A percentile compares a stretch with the other conserved stretches of the same genome.
Evolutionary conservation across 169 alveolate genomes (phyloP).

Genomic region (Plasmodium gallinaceum): DNA sequence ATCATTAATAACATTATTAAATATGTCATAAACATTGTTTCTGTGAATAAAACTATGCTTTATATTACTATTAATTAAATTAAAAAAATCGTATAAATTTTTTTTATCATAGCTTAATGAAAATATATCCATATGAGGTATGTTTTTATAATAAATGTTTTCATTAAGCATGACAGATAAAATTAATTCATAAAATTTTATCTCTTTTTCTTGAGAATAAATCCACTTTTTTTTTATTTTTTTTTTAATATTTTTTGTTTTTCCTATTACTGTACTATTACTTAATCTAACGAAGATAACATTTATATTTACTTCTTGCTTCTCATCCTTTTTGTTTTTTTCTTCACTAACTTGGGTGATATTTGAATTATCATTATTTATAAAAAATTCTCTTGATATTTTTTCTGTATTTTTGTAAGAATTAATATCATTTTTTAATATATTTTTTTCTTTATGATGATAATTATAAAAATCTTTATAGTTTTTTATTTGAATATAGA

Average conservation of each 20-base stretch:
- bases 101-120: slow-evolving; percentile 48
- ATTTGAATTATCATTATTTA: slow-evolving; percentile 9
- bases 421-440: not conserved
- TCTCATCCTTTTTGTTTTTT: not conserved
- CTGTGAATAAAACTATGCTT: slow-evolving; percentile 72
- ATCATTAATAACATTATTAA: slow-evolving; percentile 41
- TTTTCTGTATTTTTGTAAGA: not conserved
- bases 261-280: slow-evolving; percentile 82
- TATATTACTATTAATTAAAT: slow-evolving; percentile 47
- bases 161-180: slow-evolving; percentile 81
- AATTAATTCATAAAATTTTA: slow-evolving; percentile 83
- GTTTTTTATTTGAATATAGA: slow-evolving; percentile 30
- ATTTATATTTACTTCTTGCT: slow-evolving; percentile 77
- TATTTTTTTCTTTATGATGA: not conserved
- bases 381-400: not conserved
- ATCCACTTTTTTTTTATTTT: slow-evolving; percentile 79
- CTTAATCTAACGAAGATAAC: slow-evolving; percentile 83
- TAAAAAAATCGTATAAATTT: slow-evolving; percentile 55
- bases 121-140: slow-evolving; percentile 81
- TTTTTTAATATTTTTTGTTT: slow-evolving; percentile 79
- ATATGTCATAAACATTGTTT: slow-evolving; percentile 71
- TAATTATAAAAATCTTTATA: slow-evolving; percentile 43
- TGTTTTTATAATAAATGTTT: slow-evolving; percentile 80
- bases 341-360: not conserved
- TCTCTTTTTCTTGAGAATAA: slow-evolving; percentile 86